Evolutionary conservation across 1,139 yeast genomes (phyloP), one percentile per base, ranked within the genome.

Genomic region (Diutina sp.): DNA sequence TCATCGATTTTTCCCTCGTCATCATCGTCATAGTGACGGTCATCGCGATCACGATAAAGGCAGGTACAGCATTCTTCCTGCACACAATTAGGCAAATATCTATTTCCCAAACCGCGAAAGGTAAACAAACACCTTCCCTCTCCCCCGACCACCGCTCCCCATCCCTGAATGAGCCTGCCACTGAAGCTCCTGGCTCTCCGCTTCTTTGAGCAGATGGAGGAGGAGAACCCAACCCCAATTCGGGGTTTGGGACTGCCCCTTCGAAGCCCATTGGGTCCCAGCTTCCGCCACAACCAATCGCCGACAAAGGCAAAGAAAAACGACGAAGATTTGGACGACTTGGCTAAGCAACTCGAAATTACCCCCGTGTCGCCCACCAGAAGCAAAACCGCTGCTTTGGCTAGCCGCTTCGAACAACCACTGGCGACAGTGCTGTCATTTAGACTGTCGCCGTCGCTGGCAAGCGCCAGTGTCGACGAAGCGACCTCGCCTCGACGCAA

Each of bases 171-270:
- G 53, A 50, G 41, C n/a, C 44, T 32, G 41, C 53, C 53, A 7
- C 53, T 50, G 53, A 50, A 50, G 53, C 53, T 50, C 35, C 53
- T 50, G 53, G 53, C 53, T 7, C 35, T 50, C 18, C 41, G 45
- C 29, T 50, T 50, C 30, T 50, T 50, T 50, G 53, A 50, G 53
- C 53, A 50, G 44, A 50, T 50, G 53, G 53, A 50, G 45, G 53
- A 50, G 44, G 25, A 50, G 32, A 50, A 50, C 29, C 51, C 51
- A 11, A 47, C 51, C 35, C 29, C 29, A 28, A 28, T 47, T 14
- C 51, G 35, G 18, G 30, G 21, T 9, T 38, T 7, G 51, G 41
- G 41, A 35, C 51, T 48, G 51, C 53, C 53, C 11, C 12, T 18
- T 4, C 53, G 53, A 28, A 16, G 29, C n/a, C 53, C 53, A 16